Percentiles rank a stretch among this genome's conserved stretches.
Evolutionary conservation across 768 basidiomycete genomes (phyloP).

Genomic region (Gloeophyllum trabeum): DNA sequence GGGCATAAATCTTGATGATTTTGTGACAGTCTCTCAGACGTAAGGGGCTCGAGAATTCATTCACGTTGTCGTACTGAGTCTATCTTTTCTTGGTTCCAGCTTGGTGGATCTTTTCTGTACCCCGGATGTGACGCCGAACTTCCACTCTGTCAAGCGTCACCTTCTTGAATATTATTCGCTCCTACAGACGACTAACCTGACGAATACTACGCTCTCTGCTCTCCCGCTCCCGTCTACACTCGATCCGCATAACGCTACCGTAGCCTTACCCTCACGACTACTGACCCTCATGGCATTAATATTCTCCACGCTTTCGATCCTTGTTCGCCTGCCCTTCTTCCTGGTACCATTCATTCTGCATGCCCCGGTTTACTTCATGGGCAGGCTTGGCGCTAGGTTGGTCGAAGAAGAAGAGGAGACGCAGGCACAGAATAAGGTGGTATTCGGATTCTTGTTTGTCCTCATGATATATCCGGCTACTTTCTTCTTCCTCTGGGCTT

Average conservation of each 20-base stretch:
- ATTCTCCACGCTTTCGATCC: slow-evolving; percentile 60
- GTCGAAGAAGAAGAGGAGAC: slow-evolving; percentile 86
- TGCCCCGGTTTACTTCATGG: slow-evolving; percentile 78
- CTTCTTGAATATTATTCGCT: slow-evolving; percentile 87
- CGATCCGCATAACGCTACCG: slow-evolving; percentile 63
- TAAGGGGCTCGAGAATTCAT: too few relatives aligned
- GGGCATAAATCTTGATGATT: slow-evolving; percentile 70
- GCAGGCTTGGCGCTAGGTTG: slow-evolving; percentile 59
- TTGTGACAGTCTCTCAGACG: slow-evolving; percentile 84
- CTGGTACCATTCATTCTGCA: slow-evolving; percentile 76
- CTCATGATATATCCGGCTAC: slow-evolving; percentile 71
- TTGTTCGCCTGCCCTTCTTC: slow-evolving; percentile 82
- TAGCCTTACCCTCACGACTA: slow-evolving; percentile 72
- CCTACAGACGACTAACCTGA: slow-evolving; percentile 69
- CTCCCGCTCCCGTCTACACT: slow-evolving; percentile 77
- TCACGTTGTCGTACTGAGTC: too few relatives aligned
- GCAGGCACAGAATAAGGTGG: slow-evolving; percentile 94
- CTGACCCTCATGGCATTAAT: slow-evolving; percentile 69
- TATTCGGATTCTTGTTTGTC: slow-evolving; percentile 68
- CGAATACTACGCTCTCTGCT: slow-evolving; percentile 75
- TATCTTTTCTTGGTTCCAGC: slow-evolving; percentile 33
- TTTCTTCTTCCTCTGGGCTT: slow-evolving; percentile 80
- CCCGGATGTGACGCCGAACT: slow-evolving; percentile 45
- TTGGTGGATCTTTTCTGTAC: slow-evolving; percentile 84
- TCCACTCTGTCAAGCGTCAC: slow-evolving; percentile 49